A percentile compares a stretch with the other conserved stretches of the same genome.
These are phyloP conservation scores for Botryotinia convoluta DNA, from an alignment of 2,329 filamentous ascomycete genomes.

Conservation along the genomic window DNA sequence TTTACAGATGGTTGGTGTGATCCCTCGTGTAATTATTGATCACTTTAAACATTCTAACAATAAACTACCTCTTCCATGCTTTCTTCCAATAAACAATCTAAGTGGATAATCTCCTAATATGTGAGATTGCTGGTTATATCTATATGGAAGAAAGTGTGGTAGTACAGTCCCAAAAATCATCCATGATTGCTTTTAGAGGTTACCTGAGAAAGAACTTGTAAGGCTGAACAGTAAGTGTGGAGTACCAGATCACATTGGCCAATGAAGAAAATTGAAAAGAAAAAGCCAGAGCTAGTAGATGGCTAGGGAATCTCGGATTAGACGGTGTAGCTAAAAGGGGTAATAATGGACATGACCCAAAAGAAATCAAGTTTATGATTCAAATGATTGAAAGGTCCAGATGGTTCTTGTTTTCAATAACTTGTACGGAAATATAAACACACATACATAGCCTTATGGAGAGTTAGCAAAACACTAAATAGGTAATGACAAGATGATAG, in stretches of 20 bases:
- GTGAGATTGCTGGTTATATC: not conserved
- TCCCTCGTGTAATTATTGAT: not conserved
- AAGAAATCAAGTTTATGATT: not conserved
- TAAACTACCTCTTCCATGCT: not conserved
- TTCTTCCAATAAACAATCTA: not conserved
- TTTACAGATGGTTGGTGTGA: not conserved
- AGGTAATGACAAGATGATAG: not conserved
- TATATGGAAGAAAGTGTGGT: not conserved
- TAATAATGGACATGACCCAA: constrained; percentile 5
- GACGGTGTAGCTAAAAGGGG: constrained; percentile 9
- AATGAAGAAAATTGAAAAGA: constrained; percentile 1
- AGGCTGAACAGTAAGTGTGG: constrained; percentile 17
- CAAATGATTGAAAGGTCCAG: not conserved
- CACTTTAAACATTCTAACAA: not conserved
- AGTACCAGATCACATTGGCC: not conserved
- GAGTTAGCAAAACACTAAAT: not conserved
- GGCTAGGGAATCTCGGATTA: not conserved
- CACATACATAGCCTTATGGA: not conserved
- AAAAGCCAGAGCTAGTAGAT: not conserved
- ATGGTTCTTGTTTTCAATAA: not conserved
- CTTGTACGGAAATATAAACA: not conserved
- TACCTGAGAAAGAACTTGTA: constrained; percentile 17
- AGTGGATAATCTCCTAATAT: not conserved
- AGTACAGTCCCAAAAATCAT: not conserved
- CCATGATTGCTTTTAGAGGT: not conserved